Evolutionary conservation across 768 basidiomycete species (phyloP).

Genomic region (Leucogyrophana mollusca): DNA sequence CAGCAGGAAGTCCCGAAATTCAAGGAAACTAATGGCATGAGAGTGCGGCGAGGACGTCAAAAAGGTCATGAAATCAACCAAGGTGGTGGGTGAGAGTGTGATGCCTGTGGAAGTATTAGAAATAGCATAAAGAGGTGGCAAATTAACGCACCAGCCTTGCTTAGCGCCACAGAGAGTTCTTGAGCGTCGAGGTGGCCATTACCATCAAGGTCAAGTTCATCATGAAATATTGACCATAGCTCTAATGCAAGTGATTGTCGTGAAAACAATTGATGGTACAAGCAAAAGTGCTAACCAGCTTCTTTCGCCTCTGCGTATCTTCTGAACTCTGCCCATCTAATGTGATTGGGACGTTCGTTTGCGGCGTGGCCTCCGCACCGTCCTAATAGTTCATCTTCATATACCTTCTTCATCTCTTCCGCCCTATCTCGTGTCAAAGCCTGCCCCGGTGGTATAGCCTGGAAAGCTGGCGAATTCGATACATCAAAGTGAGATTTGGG

Average conservation of each 20-base stretch:
- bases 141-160: constrained; percentile 59
- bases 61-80: constrained; percentile 78
- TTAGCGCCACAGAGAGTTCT: constrained; percentile 61
- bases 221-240: constrained; percentile 88
- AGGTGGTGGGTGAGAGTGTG: constrained; percentile 60
- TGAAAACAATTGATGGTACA: constrained; percentile 10
- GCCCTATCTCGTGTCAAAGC: constrained; percentile 52
- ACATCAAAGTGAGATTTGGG: constrained; percentile 29
- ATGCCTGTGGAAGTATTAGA: constrained; percentile 53
- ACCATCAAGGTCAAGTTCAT: constrained; percentile 86
- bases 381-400: constrained; percentile 73
- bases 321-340: constrained; percentile 73
- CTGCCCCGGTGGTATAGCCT: constrained; percentile 13
- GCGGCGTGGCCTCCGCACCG: constrained; percentile 47
- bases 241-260: constrained; percentile 46
- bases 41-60: constrained; percentile 73
- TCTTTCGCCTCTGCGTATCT: constrained; percentile 80
- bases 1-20: constrained; percentile 89
- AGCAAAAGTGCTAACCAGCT: constrained; percentile 52
- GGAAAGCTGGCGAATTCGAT: constrained; percentile 20
- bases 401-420: constrained; percentile 62
- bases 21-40: constrained; percentile 70
- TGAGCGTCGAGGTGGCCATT: constrained; percentile 77
- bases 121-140: constrained; percentile 17
- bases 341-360: constrained; percentile 40